A percentile compares a stretch with the other conserved stretches of the same genome.
phyloP scores from a whole-genome alignment of 2,329 filamentous ascomycete species.

The Verticillium tricorpus region DNA sequence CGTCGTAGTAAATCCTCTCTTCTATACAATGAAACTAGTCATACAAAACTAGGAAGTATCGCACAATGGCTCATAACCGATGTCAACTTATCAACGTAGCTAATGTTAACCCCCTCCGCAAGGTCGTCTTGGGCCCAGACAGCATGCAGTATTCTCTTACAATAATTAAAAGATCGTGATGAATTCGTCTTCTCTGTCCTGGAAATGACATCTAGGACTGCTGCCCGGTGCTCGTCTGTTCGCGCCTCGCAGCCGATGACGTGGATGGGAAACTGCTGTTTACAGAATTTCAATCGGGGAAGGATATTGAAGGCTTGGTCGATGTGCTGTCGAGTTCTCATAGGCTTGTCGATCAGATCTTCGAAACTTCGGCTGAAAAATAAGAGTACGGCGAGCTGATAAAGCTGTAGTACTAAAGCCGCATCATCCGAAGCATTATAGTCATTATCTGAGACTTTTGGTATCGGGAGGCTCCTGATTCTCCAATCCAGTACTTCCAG shows the following conservation, averaged over 20 bases:
- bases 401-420: conserved; percentile 15
- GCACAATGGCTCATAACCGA: neutral
- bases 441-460: conserved; percentile 1
- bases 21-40: neutral
- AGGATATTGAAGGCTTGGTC: conserved; percentile 21
- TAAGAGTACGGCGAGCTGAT: conserved; percentile 20
- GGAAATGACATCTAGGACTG: conserved; percentile 19
- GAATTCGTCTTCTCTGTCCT: conserved; percentile 18
- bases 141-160: conserved; percentile 17
- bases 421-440: neutral
- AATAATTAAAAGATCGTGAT: conserved; percentile 20
- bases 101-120: conserved; percentile 17
- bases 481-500: conserved; percentile 21
- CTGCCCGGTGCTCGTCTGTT: conserved; percentile 13
- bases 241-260: conserved; percentile 19
- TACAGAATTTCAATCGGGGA: conserved; percentile 11
- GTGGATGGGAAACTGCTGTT: conserved; percentile 17
- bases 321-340: conserved; percentile 5
- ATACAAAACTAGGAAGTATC: neutral
- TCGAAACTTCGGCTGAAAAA: conserved; percentile 22
- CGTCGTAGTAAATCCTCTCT: neutral
- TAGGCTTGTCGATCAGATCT: conserved; percentile 3
- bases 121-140: conserved; percentile 31
- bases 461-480: conserved; percentile 14
- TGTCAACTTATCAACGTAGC: neutral